A percentile compares a stretch with the other conserved stretches of the same genome.
Evolutionary conservation across 2,329 filamentous ascomycete species (phyloP).

Genomic region (Aspergillus costaricaensis): DNA sequence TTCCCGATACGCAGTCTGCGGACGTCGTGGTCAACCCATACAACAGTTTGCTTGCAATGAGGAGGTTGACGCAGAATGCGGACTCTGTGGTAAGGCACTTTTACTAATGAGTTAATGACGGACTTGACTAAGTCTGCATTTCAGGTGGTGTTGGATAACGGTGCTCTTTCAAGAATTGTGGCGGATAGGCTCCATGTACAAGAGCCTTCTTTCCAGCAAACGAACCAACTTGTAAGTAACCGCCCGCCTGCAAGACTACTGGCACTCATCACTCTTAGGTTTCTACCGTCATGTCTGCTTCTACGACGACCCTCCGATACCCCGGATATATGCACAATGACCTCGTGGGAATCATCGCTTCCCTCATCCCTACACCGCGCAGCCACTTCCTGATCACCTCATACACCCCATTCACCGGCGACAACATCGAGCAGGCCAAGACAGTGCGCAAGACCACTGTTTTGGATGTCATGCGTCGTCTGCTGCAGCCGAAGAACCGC

Average conservation of each 20-base stretch:
- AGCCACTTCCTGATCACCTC: slow-evolving; percentile 99
- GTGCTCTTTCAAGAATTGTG: slow-evolving; percentile 87
- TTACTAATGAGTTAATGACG: background rate
- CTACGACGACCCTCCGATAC: slow-evolving; percentile 93
- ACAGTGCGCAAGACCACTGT: slow-evolving; percentile 98
- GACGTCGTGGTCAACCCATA: slow-evolving; percentile 98
- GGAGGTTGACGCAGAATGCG: slow-evolving; percentile 88
- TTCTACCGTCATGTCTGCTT: slow-evolving; percentile 97
- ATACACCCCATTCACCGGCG: slow-evolving; percentile 95
- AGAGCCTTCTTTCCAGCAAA: slow-evolving; percentile 94
- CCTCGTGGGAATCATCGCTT: slow-evolving; percentile 93
- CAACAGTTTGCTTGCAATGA: slow-evolving; percentile 91
- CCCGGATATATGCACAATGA: slow-evolving; percentile 99
- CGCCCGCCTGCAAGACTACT: background rate
- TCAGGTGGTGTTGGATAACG: slow-evolving; percentile 87
- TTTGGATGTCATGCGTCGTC: slow-evolving; percentile 91
- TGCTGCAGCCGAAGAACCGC: slow-evolving; percentile 96
- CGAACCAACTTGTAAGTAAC: slow-evolving; percentile 77
- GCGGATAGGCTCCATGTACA: slow-evolving; percentile 93
- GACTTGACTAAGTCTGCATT: slow-evolving; percentile 26
- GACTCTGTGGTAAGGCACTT: slow-evolving; percentile 73
- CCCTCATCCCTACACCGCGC: slow-evolving; percentile 90
- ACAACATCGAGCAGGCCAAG: slow-evolving; percentile 95
- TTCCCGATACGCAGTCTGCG: slow-evolving; percentile 85
- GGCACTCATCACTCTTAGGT: slow-evolving; percentile 51